Base-by-base conservation (phyloP, 2,329 filamentous ascomycete species). In the Didymosphaeria variabile region DNA sequence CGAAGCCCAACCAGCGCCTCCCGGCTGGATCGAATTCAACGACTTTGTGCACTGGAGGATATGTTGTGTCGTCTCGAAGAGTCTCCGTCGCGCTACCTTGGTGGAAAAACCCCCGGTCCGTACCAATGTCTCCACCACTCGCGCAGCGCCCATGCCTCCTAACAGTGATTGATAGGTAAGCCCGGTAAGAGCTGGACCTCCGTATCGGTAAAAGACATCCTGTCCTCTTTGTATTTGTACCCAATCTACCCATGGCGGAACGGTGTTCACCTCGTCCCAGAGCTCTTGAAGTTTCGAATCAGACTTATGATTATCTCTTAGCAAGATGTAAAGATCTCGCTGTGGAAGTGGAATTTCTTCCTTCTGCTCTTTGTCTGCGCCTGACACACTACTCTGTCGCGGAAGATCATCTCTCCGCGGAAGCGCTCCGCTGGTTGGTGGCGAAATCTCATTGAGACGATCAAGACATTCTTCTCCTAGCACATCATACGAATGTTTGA, bases 201-300 rank as follows among this genome's bases (percentile, higher is more conserved):
- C 90, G 75, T 93, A 94, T 38, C 91, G 86, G 75, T 92, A 93
- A 71, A 93, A 92, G 0, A 93, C 86, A 67, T 91, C 86, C 73
- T 94, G 91, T 0, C 91, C 91, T 69, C 91, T 83, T 61, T 84
- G 82, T 58, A 94, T 89, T 72, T 93, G 90, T 1, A 85, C 85
- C 91, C 90, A 94, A 72, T 93, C 87, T 2, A 94, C 91, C 90
- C 91, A 94, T 0, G 85, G 81, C 0, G 91, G 91, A 4, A 92
- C 78, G 0, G 84, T 88, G 59, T 87, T 89, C 58, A 91, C 82
- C 70, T 93, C 83, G 0, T 78, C 74, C 91, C 91, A 94, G 9
- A 94, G 79, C 57, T 84, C 68, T 8, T 75, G 69, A 23, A 89
- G 79, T 42, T 86, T 84, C 26, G 84, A 79, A 67, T 94, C 86